Conservation (phyloP, 2,329 filamentous ascomycete species). For the Claviceps arundinis region DNA sequence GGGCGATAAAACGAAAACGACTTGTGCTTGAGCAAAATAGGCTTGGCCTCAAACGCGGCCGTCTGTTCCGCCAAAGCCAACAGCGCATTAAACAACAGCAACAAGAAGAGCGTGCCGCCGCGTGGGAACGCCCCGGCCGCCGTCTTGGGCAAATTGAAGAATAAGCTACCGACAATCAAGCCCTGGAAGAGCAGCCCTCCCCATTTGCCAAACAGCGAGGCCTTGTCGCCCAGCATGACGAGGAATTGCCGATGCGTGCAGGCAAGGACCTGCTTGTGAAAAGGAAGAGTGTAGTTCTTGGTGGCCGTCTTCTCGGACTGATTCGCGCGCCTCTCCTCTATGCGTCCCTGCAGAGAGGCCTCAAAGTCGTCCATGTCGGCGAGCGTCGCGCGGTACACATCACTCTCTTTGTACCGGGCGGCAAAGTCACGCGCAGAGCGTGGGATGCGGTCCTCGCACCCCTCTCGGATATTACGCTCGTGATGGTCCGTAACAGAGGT, state of each 20-base stretch:
- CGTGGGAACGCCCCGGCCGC: conserved; percentile 51
- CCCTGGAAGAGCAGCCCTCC: conserved; percentile 64
- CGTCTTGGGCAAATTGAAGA: conserved; percentile 51
- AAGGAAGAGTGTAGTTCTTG: conserved; percentile 64
- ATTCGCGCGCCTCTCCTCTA: conserved; percentile 32
- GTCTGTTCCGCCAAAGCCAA: conserved; percentile 66
- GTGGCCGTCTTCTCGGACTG: conserved; percentile 57
- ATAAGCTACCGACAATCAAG: conserved; percentile 67
- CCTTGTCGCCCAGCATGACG: conserved; percentile 62
- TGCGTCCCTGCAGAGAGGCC: conserved; percentile 41
- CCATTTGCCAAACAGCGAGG: conserved; percentile 65
- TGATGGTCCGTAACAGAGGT: conserved; percentile 65
- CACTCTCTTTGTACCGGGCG: conserved; percentile 50
- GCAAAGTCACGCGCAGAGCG: conserved; percentile 56
- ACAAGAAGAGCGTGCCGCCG: conserved; percentile 35
- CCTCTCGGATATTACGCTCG: conserved; percentile 54
- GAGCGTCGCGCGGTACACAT: conserved; percentile 44
- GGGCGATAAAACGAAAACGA: conserved; percentile 56
- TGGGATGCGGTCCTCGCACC: conserved; percentile 52
- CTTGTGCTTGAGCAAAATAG: conserved; percentile 58
- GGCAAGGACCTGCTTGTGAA: conserved; percentile 56
- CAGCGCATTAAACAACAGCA: conserved; percentile 43
- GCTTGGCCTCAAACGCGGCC: conserved; percentile 45
- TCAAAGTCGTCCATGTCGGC: conserved; percentile 51
- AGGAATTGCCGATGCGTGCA: conserved; percentile 66